Base-by-base conservation (phyloP, 2,329 filamentous ascomycete genomes). In the Ceratocystis alfenasii region DNA sequence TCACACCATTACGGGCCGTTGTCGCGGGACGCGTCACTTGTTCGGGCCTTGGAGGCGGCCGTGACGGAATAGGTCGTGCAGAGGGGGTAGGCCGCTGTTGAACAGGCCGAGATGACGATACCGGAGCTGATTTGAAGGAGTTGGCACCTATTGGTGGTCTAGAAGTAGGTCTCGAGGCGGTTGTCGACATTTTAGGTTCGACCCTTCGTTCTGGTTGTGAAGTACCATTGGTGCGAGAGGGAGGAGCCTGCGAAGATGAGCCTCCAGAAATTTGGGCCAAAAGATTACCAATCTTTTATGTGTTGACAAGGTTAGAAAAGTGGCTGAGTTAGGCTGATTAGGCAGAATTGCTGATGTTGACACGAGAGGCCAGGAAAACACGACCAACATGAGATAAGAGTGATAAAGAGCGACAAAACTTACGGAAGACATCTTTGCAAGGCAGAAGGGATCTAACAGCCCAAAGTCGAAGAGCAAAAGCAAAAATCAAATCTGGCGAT, bases 11-110 rank as follows among this genome's bases (percentile, higher is more conserved):
- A n/a, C 46, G 46, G 5, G 55, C 61, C n/a, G 64, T 44, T 1
- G 64, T 50, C 45, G 41, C 41, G 48, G 62, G 25, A 15, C 61
- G 57, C 36, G 71, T 63, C 63, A 55, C 46, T 64, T 63, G 20
- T 69, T 66, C 60, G 73, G 71, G 68, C 73, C 73, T 63, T 36
- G 55, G 17, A 15, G 65, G 66, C 5, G 61, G 60, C 64, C 62
- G 65, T 59, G 68, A 65, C 3, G 71, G 67, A 61, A 73, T 72
- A 36, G 72, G 70, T 22, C 73, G 71, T 67, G 69, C 70, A 64
- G 74, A 69, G 65, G 74, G 73, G 36, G 72, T 72, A 50, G 73
- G 28, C 44, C 73, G 28, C n/a, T 25, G 30, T 20, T 66, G 71
- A 62, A 69, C 70, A 7, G 74, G 65, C 55, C 50, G 66, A 28